These are phyloP conservation scores for Punica granatum DNA, from an alignment of 345 rosid species.

Conservation along the genomic window DNA sequence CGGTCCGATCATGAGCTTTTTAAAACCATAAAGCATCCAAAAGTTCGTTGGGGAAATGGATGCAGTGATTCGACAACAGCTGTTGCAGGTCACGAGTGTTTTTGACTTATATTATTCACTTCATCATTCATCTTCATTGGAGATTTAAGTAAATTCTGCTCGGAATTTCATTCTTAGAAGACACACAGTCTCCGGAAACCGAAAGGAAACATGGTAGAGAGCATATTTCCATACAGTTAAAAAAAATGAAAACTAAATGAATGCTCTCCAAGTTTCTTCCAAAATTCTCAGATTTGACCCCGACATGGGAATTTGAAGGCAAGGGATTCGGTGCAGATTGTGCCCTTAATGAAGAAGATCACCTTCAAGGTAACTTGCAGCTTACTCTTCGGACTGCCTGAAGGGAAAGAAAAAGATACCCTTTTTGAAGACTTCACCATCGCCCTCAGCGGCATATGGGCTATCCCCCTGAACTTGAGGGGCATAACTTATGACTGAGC, in stretches of 20 bases:
- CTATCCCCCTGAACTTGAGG: slow-evolving; percentile 22
- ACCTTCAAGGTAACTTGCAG: slow-evolving; percentile 28
- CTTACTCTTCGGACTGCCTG: slow-evolving; percentile 21
- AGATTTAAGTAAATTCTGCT: no score
- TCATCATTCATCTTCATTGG: no score
- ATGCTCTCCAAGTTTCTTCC: no score
- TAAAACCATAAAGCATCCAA: slow-evolving; percentile 24
- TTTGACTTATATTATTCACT: neutral
- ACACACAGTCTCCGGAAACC: no score
- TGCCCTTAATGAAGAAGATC: slow-evolving; percentile 30
- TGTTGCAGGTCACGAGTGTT: slow-evolving; percentile 2
- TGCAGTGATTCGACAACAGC: slow-evolving; percentile 10
- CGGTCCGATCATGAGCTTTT: no score
- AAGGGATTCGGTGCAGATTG: slow-evolving; percentile 8
- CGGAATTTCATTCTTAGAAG: no score
- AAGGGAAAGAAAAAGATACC: slow-evolving; percentile 13
- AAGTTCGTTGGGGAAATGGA: slow-evolving; percentile 27
- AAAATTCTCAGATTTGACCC: no score
- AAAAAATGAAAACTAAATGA: no score
- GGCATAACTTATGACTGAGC: slow-evolving; percentile 4
- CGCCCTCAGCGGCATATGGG: slow-evolving; percentile 16
- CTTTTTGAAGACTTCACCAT: slow-evolving; percentile 11
- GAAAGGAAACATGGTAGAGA: no score
- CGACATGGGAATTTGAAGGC: neutral
- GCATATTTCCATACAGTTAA: no score